Base-by-base conservation (phyloP, 371 early-diverging fungal genomes). In the Pancytospora philotis region DNA sequence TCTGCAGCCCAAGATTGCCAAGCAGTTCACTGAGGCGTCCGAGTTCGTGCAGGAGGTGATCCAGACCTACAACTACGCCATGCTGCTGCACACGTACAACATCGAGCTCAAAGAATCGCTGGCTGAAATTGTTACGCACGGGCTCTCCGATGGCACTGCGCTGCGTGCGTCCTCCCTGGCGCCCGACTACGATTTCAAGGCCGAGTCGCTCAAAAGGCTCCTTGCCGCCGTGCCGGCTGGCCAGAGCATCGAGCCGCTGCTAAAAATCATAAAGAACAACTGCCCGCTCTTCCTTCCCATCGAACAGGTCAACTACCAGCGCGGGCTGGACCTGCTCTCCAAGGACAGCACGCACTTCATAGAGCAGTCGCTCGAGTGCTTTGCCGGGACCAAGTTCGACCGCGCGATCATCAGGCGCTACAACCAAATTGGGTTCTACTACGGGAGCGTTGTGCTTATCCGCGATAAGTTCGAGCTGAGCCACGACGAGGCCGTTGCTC, bases 251-350 rank as follows among this genome's bases (percentile, higher is more conserved):
- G 71, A 75, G 28, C 34, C 68, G 1, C 34, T 75, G 1, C 48
- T 75, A 52, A 75, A 68, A 32, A 58, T 25, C 0, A 32, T 75
- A 31, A 61, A 45, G 25, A 51, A 49, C n/a, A 62, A 45, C 37
- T 67, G 68, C 45, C 68, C 71, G 3, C 28, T 37, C 39, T 75
- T 60, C 56, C 45, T 75, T 16, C 76, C 76, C 27, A 22, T 71
- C 10, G 60, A 75, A 25, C 66, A 75, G 45, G 51, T 75, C 56
- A 73, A 75, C 59, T 66, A 68, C 45, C 62, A 64, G 38, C 62
- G 60, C 52, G 76, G 76, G 0, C 41, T 67, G 3, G 69, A 71
- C 31, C 58, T 72, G 25, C 38, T 75, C 30, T 66, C 63, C 51
- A 75, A 71, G 30, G 48, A 39, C 34, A 45, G 52, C 10, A 53